Evolutionary conservation across 176 grass and related monocot genomes (phyloP), one percentile per base, ranked within the genome.

Genomic region (Ensete glaucum): DNA sequence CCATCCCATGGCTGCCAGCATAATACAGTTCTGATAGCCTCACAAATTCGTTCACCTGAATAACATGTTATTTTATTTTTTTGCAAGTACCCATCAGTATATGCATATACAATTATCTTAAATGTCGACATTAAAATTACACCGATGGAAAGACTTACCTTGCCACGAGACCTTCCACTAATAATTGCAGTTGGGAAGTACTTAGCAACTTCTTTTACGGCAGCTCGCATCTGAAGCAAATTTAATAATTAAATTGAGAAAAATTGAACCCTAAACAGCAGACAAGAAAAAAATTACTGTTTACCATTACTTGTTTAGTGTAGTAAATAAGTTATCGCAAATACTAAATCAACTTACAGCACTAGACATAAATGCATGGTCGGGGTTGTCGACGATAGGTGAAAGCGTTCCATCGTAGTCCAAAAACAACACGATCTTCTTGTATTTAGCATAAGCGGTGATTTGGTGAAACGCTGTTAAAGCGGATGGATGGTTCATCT

Each of bases 1-100:
- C 95, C 90, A 99, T 94, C 22, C 90, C 95, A 82, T 99, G 95
- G 68, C 95, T 99, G n/a, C 95, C 95, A 58, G 95, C 90, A 69
- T 98, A 98, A 59, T 87, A 89, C 43, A 98, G 86, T 67, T 98
- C 95, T 48, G 87, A 85, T 62, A 98, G 86, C 75, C 87, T 85
- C 50, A 98, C 82, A 83, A 98, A 98, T 80, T 93, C 90, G 79
- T 82, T 85, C 23, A 98, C 88, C 95, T 99, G 48, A 27, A 9
- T 16, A 29, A 29, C 16, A 19, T 2, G 15, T 25, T 25, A 0
- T 25, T 17, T 25, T 25, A n/a, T 25, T 17, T 17, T 16, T 12
- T 25, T 26, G 29, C 9, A 71, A 51, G 11, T 14, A 1, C 57
- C 20, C 23, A 57, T 52, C 5, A 81, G 14, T 80, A 25, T 72